Evolutionary conservation across 805 yeast genomes (phyloP).

Genomic region (Sporopachydermia lactativora): DNA sequence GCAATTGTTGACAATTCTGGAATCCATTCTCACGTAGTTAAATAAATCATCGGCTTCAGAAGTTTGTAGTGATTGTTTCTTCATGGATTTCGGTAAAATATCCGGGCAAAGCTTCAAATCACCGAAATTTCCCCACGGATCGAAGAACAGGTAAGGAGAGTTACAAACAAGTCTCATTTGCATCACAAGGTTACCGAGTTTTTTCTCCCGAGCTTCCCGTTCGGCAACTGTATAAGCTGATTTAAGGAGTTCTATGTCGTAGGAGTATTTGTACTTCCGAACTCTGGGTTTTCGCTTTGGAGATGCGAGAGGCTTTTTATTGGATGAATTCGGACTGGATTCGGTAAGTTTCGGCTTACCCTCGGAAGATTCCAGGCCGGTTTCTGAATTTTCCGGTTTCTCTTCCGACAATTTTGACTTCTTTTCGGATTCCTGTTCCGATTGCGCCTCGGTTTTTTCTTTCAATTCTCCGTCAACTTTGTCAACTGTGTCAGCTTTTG

Average conservation of each 20-base stretch:
- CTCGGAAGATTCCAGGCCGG: no score
- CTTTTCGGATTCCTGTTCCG: no score
- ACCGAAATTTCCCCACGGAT: conserved; percentile 39
- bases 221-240: conserved; percentile 9
- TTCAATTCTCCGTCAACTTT: no score
- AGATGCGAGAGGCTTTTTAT: no score
- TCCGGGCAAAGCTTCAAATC: not conserved
- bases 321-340: no score
- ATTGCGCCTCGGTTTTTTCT: no score
- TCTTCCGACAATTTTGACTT: no score
- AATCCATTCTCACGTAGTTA: conserved; percentile 19
- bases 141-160: conserved; percentile 73
- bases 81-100: conserved; percentile 24
- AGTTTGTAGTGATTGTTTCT: not conserved
- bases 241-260: not conserved
- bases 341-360: conserved; percentile 14
- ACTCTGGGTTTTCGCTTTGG: no score
- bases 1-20: conserved; percentile 37
- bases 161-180: conserved; percentile 77
- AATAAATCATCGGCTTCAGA: conserved; percentile 5
- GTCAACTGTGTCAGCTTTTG: no score
- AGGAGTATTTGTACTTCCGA: conserved; percentile 1
- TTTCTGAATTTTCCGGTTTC: no score
- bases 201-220: conserved; percentile 33
- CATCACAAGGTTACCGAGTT: conserved; percentile 58